Percentiles rank a stretch among this genome's conserved stretches.
phyloP scores from a whole-genome alignment of 2,329 filamentous ascomycete genomes.

The Pseudogymnoascus verrucosus region DNA sequence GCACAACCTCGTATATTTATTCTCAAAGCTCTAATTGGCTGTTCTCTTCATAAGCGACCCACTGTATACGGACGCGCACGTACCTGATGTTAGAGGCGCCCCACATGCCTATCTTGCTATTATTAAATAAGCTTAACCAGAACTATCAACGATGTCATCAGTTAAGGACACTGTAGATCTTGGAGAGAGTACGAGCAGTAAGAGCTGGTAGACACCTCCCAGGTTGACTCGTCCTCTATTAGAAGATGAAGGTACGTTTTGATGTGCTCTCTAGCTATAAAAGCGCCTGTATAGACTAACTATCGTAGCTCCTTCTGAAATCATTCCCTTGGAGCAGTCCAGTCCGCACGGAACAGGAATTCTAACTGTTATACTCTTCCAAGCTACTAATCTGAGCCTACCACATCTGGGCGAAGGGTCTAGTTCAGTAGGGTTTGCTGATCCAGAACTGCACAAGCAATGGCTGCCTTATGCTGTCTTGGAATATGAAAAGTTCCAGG shows the following conservation, averaged over 20 bases:
- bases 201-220: not conserved
- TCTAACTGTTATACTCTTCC: slow-evolving; percentile 8
- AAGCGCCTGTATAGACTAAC: not conserved
- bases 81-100: not conserved
- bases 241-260: not conserved
- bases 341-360: not conserved
- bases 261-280: not conserved
- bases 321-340: not conserved
- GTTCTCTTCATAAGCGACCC: not conserved
- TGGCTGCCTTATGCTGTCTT: slow-evolving; percentile 89
- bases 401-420: not conserved
- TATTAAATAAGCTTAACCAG: not conserved
- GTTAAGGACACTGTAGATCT: not conserved
- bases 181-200: not conserved
- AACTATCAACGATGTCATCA: not conserved
- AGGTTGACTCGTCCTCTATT: not conserved
- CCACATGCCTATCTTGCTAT: not conserved
- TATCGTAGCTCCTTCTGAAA: not conserved
- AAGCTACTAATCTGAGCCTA: slow-evolving; percentile 8
- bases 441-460: slow-evolving; percentile 15
- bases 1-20: not conserved
- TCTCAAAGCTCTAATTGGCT: not conserved
- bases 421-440: not conserved
- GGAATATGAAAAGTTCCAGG: slow-evolving; percentile 94
- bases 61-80: not conserved